Evolutionary conservation across 1,139 yeast species (phyloP).

Genomic region (Taphrina deformans): DNA sequence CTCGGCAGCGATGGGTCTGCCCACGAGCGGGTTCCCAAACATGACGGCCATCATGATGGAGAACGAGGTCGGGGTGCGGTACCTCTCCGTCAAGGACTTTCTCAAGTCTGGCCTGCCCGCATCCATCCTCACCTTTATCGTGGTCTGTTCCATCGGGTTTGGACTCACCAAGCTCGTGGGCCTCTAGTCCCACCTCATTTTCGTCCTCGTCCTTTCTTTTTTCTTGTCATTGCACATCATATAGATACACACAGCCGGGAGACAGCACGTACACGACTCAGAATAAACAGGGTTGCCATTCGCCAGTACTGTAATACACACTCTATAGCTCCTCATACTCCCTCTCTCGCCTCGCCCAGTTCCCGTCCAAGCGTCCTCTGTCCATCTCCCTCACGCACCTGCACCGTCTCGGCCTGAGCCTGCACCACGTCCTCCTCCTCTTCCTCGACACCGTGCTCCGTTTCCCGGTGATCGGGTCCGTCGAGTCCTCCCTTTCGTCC

Average conservation of each 20-base stretch:
- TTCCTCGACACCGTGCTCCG: neutral
- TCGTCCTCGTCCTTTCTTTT: neutral
- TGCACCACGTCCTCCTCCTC: neutral
- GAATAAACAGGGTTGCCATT: neutral
- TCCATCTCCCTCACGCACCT: neutral
- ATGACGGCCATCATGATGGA: constrained; percentile 92
- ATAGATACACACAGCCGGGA: neutral
- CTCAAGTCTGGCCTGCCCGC: constrained; percentile 88
- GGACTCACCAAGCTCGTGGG: constrained; percentile 47
- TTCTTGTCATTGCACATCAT: neutral
- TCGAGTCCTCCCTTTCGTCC: constrained; percentile 12
- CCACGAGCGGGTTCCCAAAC: constrained; percentile 95
- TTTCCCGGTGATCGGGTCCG: neutral
- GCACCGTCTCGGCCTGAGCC: neutral
- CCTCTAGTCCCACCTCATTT: neutral
- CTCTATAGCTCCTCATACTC: neutral
- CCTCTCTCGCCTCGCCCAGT: neutral
- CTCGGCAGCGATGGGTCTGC: constrained; percentile 92
- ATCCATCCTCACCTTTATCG: constrained; percentile 66
- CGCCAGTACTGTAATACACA: neutral
- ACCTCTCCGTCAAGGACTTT: constrained; percentile 77
- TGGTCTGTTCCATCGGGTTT: constrained; percentile 77
- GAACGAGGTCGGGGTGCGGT: constrained; percentile 84
- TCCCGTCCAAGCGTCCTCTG: neutral
- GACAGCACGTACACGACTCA: neutral